Conservation (phyloP, 2,329 filamentous ascomycete species). For the Neonectria ditissima region DNA sequence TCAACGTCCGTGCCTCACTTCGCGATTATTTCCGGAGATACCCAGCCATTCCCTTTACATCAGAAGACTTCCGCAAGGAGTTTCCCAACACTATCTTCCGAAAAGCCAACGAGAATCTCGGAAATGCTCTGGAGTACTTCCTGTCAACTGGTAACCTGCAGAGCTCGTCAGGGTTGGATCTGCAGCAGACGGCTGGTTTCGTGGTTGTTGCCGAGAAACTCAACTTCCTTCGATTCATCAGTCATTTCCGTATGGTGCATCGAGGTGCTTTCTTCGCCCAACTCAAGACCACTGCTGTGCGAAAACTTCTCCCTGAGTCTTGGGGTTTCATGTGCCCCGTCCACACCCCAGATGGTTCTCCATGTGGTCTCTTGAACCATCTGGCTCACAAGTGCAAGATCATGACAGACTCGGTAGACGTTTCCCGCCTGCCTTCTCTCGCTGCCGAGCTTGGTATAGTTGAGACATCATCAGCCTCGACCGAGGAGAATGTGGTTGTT, state of each 20-base stretch:
- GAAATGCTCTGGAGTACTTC: conserved; percentile 91
- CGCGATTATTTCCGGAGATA: conserved; percentile 68
- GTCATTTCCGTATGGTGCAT: conserved; percentile 99
- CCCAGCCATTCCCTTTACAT: conserved; percentile 78
- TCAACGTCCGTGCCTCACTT: conserved; percentile 63
- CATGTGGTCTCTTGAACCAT: conserved; percentile 95
- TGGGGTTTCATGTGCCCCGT: conserved; percentile 99
- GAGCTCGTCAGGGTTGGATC: conserved; percentile 90
- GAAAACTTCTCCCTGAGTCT: conserved; percentile 94
- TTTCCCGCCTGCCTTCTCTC: conserved; percentile 78
- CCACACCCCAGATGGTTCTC: conserved; percentile 95
- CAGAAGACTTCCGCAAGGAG: conserved; percentile 81
- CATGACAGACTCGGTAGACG: conserved; percentile 79
- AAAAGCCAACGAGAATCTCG: conserved; percentile 88
- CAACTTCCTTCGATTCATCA: conserved; percentile 98
- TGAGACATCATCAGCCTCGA: conserved; percentile 79
- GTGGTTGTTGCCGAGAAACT: conserved; percentile 98
- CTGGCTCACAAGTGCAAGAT: conserved; percentile 95
- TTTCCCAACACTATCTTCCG: conserved; percentile 83
- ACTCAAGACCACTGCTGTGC: conserved; percentile 94
- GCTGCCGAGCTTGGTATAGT: conserved; percentile 84
- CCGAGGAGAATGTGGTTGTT: conserved; percentile 86
- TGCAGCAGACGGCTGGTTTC: conserved; percentile 95
- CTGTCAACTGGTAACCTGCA: conserved; percentile 94
- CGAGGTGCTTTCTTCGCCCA: conserved; percentile 99